Base-by-base conservation (phyloP, 2,329 filamentous ascomycete genomes). In the Exserohilum rostratum region DNA sequence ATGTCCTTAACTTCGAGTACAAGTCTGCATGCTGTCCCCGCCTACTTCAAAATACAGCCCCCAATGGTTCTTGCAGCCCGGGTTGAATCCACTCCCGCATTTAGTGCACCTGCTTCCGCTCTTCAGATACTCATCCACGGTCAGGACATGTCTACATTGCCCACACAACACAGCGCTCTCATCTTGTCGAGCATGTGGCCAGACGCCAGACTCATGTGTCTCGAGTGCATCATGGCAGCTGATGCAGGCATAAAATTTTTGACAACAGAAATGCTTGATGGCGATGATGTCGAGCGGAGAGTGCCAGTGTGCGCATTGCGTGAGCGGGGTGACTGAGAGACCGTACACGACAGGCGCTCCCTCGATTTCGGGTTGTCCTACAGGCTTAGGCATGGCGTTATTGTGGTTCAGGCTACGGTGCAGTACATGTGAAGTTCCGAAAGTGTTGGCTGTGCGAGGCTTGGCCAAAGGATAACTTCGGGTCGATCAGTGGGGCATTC, bases 181-280 rank as follows among this genome's bases (percentile, higher is more conserved):
- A 5, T 51, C 50, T 37, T 66, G 58, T n/a, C 53, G 43, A 5
- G 47, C 39, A 3, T 10, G 47, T 0, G 60, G 63, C 71, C 72
- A 75, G 0, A 68, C 47, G 1, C 18, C 57, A 6, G 68, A 56
- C 5, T 22, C 35, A 47, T 74, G 72, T 2, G 61, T 45, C 44
- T 73, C 71, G 11, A 59, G 44, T 9, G 55, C 61, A 39, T 71
- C 60, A 49, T 75, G 72, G 29, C 72, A 75, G 40, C 55, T 65
- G 25, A 73, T 71, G 58, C 72, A 75, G 6, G 71, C 71, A 57
- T 74, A 75, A 58, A 73, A 75, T 46, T 69, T 73, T 13, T 60
- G 47, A 61, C 72, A 75, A 61, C 72, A 75, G 42, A 60, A 60
- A 46, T 74, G 70, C 35, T 73, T 69, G 53, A 75, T 73, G 50